Evolutionary conservation across 345 rosid genomes (phyloP), one percentile per base, ranked within the genome.

Genomic region (Cardamine resedifolia): DNA sequence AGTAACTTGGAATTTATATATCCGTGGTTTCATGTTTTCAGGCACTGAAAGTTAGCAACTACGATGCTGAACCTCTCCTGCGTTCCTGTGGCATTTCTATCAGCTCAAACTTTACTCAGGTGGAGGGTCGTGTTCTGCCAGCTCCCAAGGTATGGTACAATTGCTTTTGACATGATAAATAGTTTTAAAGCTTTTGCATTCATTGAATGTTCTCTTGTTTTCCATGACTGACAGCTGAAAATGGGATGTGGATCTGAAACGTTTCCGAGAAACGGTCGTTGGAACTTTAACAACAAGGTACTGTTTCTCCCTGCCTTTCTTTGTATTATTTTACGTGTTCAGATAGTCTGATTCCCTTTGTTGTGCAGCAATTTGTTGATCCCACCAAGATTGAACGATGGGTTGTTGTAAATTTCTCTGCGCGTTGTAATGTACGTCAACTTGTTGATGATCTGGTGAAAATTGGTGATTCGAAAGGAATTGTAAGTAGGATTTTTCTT

Each of bases 241-340:
- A 81, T 79, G 36, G 98, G 98, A 28, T 84, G 90, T 7, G 98
- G 98, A 15, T 92, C 85, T 51, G 96, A 89, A 74, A 68, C 84
- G 15, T 79, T 76, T 36, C 92, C 97, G 0, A 73, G 91, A 15
- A 88, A 87, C 51, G 98, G 98, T 10, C 85, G 97, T 3, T 94
- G 98, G 98, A 94, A 91, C 68, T 89, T 94, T 45, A 94, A 91
- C 73, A 88, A 91, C 19, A 94, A 94, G 98, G 98, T 91, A 21
- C 6, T 19, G n/a, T 33, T 10, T 28, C 53, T 36, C 62, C 23
- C 5, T 24, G 10, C 8, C 14, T 9, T 5, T 64, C 5, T 45
- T 33, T 57, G 44, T 36, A 11, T 10, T 20, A 14, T 10, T 16
- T 72, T 45, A 43, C 51, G n/a, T 78, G 47, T 34, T 58, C 64